Conservation (phyloP, 129 eudicot species). For the Flaveria sonorensis region DNA sequence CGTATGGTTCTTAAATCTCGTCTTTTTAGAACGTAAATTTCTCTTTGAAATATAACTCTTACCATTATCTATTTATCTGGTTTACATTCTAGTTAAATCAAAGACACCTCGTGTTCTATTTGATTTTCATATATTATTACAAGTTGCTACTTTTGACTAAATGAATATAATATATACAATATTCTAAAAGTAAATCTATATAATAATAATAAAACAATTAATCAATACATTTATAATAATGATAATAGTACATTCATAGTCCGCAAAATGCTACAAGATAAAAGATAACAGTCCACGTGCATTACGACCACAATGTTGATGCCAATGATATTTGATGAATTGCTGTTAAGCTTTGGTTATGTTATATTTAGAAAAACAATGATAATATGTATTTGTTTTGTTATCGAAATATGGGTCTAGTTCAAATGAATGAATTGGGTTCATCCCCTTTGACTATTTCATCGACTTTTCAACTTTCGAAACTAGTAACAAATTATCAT, state of each 20-base stretch:
- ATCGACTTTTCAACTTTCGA: too few relatives aligned
- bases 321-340: background rate
- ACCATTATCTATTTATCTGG: too few relatives aligned
- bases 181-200: background rate
- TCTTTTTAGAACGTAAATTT: too few relatives aligned
- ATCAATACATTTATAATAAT: background rate
- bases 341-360: background rate
- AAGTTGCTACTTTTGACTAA: slow-evolving; percentile 4
- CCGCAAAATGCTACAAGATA: background rate
- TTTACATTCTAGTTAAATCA: background rate
- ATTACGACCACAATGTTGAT: background rate
- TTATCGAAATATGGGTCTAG: too few relatives aligned
- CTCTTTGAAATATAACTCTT: background rate
- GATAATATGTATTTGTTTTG: too few relatives aligned
- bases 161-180: background rate
- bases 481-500: too few relatives aligned
- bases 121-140: background rate
- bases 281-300: background rate
- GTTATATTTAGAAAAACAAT: too few relatives aligned
- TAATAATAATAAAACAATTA: background rate
- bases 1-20: too few relatives aligned
- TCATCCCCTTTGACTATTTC: background rate
- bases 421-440: too few relatives aligned
- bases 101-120: background rate
- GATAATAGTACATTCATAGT: background rate